Conservation (phyloP, 2,329 filamentous ascomycete species). For the Chalaropsis thielavioides region DNA sequence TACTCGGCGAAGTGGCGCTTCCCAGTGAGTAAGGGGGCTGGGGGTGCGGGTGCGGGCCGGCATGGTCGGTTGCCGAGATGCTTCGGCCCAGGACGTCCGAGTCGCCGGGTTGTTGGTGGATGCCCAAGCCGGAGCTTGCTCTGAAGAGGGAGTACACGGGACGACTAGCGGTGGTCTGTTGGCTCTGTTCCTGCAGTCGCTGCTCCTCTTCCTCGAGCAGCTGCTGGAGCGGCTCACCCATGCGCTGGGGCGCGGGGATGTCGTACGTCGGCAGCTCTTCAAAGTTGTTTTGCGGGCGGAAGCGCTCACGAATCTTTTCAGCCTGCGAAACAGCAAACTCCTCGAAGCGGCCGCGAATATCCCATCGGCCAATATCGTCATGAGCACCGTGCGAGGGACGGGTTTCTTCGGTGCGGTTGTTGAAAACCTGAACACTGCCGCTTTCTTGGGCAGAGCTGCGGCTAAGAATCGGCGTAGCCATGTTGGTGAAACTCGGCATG, state of each 20-base stretch:
- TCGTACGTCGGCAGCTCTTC: conserved; percentile 43
- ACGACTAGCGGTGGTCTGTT: not conserved
- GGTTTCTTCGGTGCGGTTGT: not conserved
- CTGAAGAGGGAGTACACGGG: not conserved
- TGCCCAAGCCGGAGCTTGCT: not conserved
- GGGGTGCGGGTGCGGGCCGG: not conserved
- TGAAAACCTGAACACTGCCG: conserved; percentile 2
- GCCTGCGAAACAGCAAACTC: conserved; percentile 48
- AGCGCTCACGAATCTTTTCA: conserved; percentile 42
- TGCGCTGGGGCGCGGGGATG: conserved; percentile 47
- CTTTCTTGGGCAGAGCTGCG: conserved; percentile 21
- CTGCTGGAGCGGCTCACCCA: conserved; percentile 40
- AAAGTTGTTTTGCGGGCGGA: conserved; percentile 39
- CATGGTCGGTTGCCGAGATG: not conserved
- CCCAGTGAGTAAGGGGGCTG: not conserved
- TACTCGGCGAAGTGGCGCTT: not conserved
- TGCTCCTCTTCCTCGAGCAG: conserved; percentile 40
- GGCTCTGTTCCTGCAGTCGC: not conserved
- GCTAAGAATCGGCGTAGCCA: conserved; percentile 21
- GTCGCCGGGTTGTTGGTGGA: not conserved
- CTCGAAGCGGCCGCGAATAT: conserved; percentile 42
- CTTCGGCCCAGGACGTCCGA: not conserved
- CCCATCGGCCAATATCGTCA: conserved; percentile 33
- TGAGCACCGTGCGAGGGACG: conserved; percentile 9
- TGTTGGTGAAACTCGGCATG: conserved; percentile 23